Evolutionary conservation across 768 basidiomycete species (phyloP).

Genomic region (Mycena rebaudengoi): DNA sequence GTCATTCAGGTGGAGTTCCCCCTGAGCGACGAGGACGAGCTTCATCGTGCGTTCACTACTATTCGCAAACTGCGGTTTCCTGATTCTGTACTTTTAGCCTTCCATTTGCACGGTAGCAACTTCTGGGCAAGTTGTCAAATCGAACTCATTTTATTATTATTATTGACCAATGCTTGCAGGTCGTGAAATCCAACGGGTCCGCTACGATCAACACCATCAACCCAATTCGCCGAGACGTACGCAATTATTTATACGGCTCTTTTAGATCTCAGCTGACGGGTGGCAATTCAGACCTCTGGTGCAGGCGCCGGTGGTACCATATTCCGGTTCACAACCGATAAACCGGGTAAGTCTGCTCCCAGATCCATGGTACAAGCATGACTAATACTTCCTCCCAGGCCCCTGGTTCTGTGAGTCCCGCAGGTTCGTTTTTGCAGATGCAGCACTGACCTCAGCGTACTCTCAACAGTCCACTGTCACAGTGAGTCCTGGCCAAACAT

Average conservation of each 20-base stretch:
- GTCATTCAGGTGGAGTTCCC: constrained; percentile 49
- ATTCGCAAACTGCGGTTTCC: too few species aligned
- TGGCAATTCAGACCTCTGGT: constrained; percentile 18
- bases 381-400: constrained; percentile 8
- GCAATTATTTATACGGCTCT: background rate
- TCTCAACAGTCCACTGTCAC: constrained; percentile 33
- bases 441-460: too few species aligned
- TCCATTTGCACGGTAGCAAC: constrained; percentile 38
- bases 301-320: constrained; percentile 34
- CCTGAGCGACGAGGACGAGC: constrained; percentile 37
- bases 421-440: background rate
- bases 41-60: constrained; percentile 35
- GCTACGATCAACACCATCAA: constrained; percentile 49
- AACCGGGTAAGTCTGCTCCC: constrained; percentile 46
- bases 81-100: constrained; percentile 31
- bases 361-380: background rate
- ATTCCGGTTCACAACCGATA: constrained; percentile 64
- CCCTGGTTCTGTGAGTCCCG: constrained; percentile 33
- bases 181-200: constrained; percentile 47
- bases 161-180: constrained; percentile 45
- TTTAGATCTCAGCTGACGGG: background rate
- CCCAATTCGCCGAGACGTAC: constrained; percentile 50
- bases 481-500: constrained; percentile 7
- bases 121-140: background rate
- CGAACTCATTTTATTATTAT: background rate